A percentile compares a stretch with the other conserved stretches of the same genome.
Conservation (phyloP, 1,284 basidiomycete genomes). For the Coniferiporia weirii region DNA sequence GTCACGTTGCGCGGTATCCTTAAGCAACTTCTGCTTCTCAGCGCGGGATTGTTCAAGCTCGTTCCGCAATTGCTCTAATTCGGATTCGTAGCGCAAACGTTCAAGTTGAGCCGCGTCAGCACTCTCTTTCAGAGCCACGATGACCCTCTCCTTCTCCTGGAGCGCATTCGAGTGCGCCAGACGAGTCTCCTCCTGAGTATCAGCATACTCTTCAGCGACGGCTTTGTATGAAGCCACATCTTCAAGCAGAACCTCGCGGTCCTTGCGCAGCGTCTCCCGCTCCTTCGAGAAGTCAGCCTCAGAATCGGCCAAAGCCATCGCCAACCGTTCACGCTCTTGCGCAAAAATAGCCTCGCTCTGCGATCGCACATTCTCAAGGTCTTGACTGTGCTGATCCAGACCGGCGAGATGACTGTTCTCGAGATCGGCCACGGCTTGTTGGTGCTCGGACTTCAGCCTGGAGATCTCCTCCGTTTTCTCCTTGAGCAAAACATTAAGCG, state of each 20-base stretch:
- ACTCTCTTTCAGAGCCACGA: constrained; percentile 45
- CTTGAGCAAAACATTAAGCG: constrained; percentile 19
- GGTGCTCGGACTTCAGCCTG: constrained; percentile 42
- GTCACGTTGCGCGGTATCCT: constrained; percentile 69
- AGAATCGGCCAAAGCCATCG: constrained; percentile 35
- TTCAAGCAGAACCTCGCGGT: constrained; percentile 50
- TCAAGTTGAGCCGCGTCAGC: constrained; percentile 43
- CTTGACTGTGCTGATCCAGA: constrained; percentile 41
- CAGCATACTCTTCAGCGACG: constrained; percentile 49
- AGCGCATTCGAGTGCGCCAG: constrained; percentile 46
- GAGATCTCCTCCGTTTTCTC: constrained; percentile 32
- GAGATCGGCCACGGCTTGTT: constrained; percentile 38
- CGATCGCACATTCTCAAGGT: constrained; percentile 37
- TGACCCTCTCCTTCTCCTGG: constrained; percentile 43
- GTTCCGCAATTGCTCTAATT: constrained; percentile 51
- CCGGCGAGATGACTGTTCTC: constrained; percentile 38
- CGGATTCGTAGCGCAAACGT: constrained; percentile 46
- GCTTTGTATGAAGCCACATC: constrained; percentile 62
- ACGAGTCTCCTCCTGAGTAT: constrained; percentile 46
- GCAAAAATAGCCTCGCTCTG: constrained; percentile 34
- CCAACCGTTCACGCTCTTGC: constrained; percentile 38
- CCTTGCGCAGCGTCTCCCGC: constrained; percentile 37
- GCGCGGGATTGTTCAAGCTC: constrained; percentile 53
- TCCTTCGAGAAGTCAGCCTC: constrained; percentile 28
- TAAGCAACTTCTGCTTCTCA: constrained; percentile 57